Percentiles rank a stretch among this genome's conserved stretches.
Evolutionary conservation across 768 basidiomycete genomes (phyloP).

Genomic region (Hypholoma fasciculare): DNA sequence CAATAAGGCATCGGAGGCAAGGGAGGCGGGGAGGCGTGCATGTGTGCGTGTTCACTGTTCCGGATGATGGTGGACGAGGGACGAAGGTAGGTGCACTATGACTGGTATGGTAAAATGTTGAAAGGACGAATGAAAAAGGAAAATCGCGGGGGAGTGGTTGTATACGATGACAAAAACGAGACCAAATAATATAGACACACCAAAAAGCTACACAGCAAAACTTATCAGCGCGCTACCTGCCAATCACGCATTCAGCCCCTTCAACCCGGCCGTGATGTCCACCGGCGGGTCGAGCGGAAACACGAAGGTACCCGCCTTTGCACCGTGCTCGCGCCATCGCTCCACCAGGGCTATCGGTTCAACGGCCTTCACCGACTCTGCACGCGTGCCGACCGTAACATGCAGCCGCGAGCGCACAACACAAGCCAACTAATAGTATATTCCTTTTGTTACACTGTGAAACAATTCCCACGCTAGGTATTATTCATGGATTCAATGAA

Average conservation of each 20-base stretch:
- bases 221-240: background rate
- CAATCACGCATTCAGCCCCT: background rate
- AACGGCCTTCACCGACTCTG: conserved; percentile 51
- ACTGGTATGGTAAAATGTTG: no score
- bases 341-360: conserved; percentile 73
- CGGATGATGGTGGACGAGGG: no score
- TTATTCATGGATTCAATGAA: no score
- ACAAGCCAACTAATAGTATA: conserved; percentile 44
- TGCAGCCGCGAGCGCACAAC: conserved; percentile 61
- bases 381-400: conserved; percentile 81
- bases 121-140: no score
- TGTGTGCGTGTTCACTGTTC: no score
- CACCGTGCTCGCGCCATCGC: conserved; percentile 39
- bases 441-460: no score
- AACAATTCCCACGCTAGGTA: no score
- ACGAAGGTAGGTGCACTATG: no score
- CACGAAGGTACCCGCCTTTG: background rate
- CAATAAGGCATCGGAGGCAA: no score
- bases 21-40: no score
- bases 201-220: background rate
- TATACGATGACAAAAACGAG: background rate
- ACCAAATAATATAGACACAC: background rate
- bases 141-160: no score
- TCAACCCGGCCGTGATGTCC: background rate
- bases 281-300: conserved; percentile 4